A percentile compares a stretch with the other conserved stretches of the same genome.
These are phyloP conservation scores for Alternaria burnsii DNA, from an alignment of 2,329 filamentous ascomycete genomes.

Conservation along the genomic window DNA sequence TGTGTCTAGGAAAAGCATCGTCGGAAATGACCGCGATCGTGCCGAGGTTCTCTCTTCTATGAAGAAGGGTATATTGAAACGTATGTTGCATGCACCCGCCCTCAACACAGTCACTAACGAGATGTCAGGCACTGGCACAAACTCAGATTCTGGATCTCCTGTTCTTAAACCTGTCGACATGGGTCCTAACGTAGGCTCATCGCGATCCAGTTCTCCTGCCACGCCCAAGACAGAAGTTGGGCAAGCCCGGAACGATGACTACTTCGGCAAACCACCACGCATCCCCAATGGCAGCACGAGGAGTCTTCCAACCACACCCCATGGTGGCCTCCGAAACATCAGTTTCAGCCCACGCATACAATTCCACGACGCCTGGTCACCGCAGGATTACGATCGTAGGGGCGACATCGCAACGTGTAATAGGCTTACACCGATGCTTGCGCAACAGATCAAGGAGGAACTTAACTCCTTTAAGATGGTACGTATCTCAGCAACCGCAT, in stretches of 20 bases:
- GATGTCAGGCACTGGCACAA: conserved; percentile 56
- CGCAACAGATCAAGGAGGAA: conserved; percentile 99
- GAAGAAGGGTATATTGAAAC: conserved; percentile 94
- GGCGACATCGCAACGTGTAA: conserved; percentile 98
- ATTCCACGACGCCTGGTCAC: conserved; percentile 96
- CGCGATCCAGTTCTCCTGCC: conserved; percentile 84
- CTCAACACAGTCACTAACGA: conserved; percentile 27
- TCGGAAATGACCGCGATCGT: conserved; percentile 88
- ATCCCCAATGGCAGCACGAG: conserved; percentile 75
- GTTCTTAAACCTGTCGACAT: conserved; percentile 69
- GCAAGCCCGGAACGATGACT: conserved; percentile 72
- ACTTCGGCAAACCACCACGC: conserved; percentile 81
- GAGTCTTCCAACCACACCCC: conserved; percentile 81
- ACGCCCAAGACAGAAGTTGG: conserved; percentile 78
- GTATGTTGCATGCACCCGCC: conserved; percentile 58
- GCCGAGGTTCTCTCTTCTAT: conserved; percentile 92
- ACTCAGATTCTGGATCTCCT: conserved; percentile 74
- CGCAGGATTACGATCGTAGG: conserved; percentile 92
- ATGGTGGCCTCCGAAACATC: conserved; percentile 68
- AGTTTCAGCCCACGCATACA: conserved; percentile 90
- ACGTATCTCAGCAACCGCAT: conserved; percentile 43
- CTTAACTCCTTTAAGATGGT: conserved; percentile 99
- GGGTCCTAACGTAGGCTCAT: conserved; percentile 75
- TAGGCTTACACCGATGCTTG: conserved; percentile 92
- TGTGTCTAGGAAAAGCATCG: conserved; percentile 80